Conservation (phyloP, 441 rosid genomes). For the Theobroma grandiflorum region DNA sequence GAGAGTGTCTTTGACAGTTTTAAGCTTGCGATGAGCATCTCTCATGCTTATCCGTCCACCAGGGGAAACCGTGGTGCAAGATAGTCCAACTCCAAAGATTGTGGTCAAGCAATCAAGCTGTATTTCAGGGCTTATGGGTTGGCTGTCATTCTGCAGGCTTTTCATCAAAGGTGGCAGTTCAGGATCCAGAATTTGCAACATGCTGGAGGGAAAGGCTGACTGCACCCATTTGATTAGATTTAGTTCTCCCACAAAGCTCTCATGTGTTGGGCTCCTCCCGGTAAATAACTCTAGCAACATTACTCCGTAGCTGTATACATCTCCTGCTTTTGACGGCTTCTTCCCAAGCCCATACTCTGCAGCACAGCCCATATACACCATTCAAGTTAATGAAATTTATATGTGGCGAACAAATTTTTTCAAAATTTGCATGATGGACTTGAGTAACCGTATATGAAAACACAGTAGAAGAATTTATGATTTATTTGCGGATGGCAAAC, state of each 20-base stretch:
- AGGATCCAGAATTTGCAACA: slow-evolving; percentile 40
- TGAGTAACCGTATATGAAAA: too few species aligned
- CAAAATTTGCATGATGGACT: too few species aligned
- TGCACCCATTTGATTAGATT: slow-evolving; percentile 48
- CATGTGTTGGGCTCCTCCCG: slow-evolving; percentile 53
- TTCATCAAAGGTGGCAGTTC: slow-evolving; percentile 31
- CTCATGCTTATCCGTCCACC: slow-evolving; percentile 45
- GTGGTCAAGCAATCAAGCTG: slow-evolving; percentile 39
- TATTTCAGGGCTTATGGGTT: not conserved
- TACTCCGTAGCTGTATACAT: slow-evolving; percentile 62
- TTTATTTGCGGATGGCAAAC: not conserved
- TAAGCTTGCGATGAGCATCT: slow-evolving; percentile 45
- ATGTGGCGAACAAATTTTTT: too few species aligned
- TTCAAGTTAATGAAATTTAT: too few species aligned
- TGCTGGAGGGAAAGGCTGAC: slow-evolving; percentile 30
- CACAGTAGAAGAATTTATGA: not conserved
- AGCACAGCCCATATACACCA: not conserved
- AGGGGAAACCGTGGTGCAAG: slow-evolving; percentile 45
- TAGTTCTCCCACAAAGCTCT: slow-evolving; percentile 39
- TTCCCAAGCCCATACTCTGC: slow-evolving; percentile 63
- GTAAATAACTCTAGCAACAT: slow-evolving; percentile 55
- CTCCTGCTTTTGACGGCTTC: slow-evolving; percentile 54
- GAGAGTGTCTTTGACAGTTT: slow-evolving; percentile 28
- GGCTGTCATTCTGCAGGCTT: slow-evolving; percentile 4
- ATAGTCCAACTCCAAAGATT: slow-evolving; percentile 49